Percentiles rank a stretch among this genome's conserved stretches.
Evolutionary conservation across 495 filamentous ascomycete genomes (phyloP).

Genomic region (Aspergillus haitiensis): DNA sequence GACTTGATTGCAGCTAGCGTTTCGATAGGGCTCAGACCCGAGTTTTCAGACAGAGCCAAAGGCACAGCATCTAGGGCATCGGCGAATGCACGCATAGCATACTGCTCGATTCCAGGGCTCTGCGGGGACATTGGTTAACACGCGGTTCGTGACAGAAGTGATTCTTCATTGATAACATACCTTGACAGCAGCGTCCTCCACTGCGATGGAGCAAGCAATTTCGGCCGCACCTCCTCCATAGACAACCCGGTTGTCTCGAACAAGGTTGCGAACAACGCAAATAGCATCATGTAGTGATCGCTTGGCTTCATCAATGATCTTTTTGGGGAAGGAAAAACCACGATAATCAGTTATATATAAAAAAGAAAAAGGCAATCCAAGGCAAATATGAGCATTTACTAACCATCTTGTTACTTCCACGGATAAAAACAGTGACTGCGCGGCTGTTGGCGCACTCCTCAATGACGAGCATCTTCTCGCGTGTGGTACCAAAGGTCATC

Average conservation of each 20-base stretch:
- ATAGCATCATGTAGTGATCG: slow-evolving; percentile 95
- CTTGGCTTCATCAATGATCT: slow-evolving; percentile 99
- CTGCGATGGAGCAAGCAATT: slow-evolving; percentile 94
- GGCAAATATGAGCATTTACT: slow-evolving; percentile 22
- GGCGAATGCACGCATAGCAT: slow-evolving; percentile 96
- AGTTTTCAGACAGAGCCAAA: slow-evolving; percentile 97
- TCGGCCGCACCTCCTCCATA: slow-evolving; percentile 97
- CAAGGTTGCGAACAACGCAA: slow-evolving; percentile 95
- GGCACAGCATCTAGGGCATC: slow-evolving; percentile 93
- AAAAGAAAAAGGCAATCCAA: not conserved
- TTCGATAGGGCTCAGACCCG: slow-evolving; percentile 91
- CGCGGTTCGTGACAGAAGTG: slow-evolving; percentile 6
- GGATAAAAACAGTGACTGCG: slow-evolving; percentile 91
- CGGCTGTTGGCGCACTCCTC: slow-evolving; percentile 98
- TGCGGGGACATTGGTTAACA: slow-evolving; percentile 27
- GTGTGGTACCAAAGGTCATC: slow-evolving; percentile 93
- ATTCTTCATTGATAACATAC: slow-evolving; percentile 31
- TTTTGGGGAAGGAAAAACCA: slow-evolving; percentile 27
- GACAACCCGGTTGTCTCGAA: slow-evolving; percentile 95
- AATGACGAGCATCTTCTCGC: slow-evolving; percentile 99
- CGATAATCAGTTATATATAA: slow-evolving; percentile 10
- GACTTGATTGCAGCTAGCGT: slow-evolving; percentile 94
- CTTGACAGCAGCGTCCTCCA: slow-evolving; percentile 93
- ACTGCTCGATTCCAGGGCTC: slow-evolving; percentile 95
- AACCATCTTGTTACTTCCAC: slow-evolving; percentile 99